Evolutionary conservation across 2,329 filamentous ascomycete genomes (phyloP).

Genomic region (Madurella mycetomatis): DNA sequence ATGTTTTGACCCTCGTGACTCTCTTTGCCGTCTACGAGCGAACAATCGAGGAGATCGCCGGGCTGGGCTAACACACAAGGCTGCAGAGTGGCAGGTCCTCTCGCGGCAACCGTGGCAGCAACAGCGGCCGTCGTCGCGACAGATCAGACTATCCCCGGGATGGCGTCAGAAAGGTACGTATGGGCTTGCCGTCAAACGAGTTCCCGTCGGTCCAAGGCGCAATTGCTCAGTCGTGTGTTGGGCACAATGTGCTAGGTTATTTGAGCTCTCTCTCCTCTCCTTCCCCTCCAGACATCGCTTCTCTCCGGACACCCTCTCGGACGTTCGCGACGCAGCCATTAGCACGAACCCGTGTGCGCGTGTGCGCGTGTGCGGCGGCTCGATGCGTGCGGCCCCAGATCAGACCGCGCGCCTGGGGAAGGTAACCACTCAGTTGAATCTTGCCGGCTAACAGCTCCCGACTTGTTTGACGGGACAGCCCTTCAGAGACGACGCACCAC

Average conservation of each 20-base stretch:
- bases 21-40: background rate
- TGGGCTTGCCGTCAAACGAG: background rate
- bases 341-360: slow-evolving; percentile 19
- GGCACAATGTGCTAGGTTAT: slow-evolving; percentile 19
- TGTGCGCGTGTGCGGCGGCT: slow-evolving; percentile 22
- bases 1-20: slow-evolving; percentile 7
- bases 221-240: slow-evolving; percentile 21
- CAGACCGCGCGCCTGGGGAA: slow-evolving; percentile 30
- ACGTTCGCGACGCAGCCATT: slow-evolving; percentile 27
- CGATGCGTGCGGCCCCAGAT: slow-evolving; percentile 30
- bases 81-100: slow-evolving; percentile 21
- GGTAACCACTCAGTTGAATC: slow-evolving; percentile 36
- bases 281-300: slow-evolving; percentile 29
- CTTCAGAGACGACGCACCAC: slow-evolving; percentile 56
- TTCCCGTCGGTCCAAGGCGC: background rate
- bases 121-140: slow-evolving; percentile 30
- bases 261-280: slow-evolving; percentile 29
- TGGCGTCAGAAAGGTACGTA: slow-evolving; percentile 79
- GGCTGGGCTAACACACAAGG: slow-evolving; percentile 9
- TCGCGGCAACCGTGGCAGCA: slow-evolving; percentile 19
- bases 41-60: background rate
- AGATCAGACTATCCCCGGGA: slow-evolving; percentile 62
- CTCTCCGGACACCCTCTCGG: slow-evolving; percentile 23
- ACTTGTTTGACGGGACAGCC: slow-evolving; percentile 48
- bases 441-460: slow-evolving; percentile 40